Base-by-base conservation (phyloP, 1,284 basidiomycete genomes). In the Neolentinus lepideus region DNA sequence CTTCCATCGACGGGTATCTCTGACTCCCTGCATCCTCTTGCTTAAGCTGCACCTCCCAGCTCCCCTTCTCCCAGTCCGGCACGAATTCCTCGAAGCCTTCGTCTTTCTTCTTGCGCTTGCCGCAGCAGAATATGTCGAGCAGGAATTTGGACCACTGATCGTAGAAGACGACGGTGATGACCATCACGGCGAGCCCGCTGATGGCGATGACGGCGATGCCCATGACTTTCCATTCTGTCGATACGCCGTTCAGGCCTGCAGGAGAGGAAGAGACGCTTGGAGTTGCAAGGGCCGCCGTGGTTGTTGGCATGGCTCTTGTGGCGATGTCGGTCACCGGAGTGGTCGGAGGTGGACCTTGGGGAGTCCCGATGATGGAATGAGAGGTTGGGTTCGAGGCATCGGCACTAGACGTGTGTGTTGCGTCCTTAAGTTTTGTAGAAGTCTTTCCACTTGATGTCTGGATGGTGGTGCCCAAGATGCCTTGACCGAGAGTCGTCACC, bases 121-220 rank as follows among this genome's bases (percentile, higher is more conserved):
- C 55, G 24, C 79, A 73, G 52, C 75, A 72, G 45, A 78, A 52
- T 51, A 78, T 61, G 53, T 80, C 81, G 43, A 73, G 69, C 54
- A 84, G 53, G 66, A 85, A 81, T 22, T 75, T 71, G 74, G 76
- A 81, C 76, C 83, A 82, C 25, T 79, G 75, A 66, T 88, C 84
- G 67, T 84, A 87, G 68, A 83, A 87, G 45, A 83, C 74, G 54
- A 80, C 69, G 10, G 75, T 69, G 54, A 86, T 70, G 60, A 84
- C 74, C 53, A 78, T 68, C 2, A 70, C 73, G 25, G 75, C 80
- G 54, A 87, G 71, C 27, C 78, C 72, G 52, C 75, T 80, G 61
- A 88, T 74, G 21, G 75, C 74, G 59, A 85, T 78, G 56, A 86
- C 75, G 4, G 77, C 76, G 57, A 88, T 78, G 24, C 84, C 84